Evolutionary conservation across 2,329 filamentous ascomycete genomes (phyloP).

Genomic region (Eurotiales sp.): DNA sequence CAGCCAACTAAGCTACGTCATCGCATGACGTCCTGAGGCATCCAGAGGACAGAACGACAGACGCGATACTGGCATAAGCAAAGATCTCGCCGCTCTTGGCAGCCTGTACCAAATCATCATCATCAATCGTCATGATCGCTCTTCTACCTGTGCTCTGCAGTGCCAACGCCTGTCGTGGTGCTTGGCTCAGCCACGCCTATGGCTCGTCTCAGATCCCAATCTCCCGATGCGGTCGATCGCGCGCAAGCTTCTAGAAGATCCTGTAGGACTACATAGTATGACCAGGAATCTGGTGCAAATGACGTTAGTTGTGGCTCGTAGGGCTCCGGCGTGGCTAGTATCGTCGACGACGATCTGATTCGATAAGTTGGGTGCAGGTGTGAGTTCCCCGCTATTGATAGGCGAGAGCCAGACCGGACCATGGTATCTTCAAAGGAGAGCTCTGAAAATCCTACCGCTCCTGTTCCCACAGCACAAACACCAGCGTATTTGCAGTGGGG

Average conservation of each 20-base stretch:
- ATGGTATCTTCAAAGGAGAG: not conserved
- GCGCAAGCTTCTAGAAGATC: no score
- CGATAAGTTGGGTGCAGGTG: not conserved
- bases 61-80: not conserved
- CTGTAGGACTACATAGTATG: no score
- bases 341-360: constrained; percentile 1
- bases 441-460: no score
- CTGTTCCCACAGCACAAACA: not conserved
- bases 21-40: no score
- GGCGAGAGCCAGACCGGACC: not conserved
- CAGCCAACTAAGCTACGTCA: no score
- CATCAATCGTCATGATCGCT: not conserved
- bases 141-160: no score
- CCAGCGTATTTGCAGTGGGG: not conserved
- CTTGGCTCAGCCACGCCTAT: not conserved
- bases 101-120: no score
- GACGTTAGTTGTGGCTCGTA: constrained; percentile 6
- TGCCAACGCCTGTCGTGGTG: no score
- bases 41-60: no score
- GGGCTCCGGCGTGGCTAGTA: not conserved
- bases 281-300: not conserved
- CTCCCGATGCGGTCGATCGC: no score
- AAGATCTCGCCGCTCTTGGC: not conserved
- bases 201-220: not conserved
- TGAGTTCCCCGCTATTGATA: not conserved